Conservation (phyloP, 1,284 basidiomycete species). For the Somion occarium region DNA sequence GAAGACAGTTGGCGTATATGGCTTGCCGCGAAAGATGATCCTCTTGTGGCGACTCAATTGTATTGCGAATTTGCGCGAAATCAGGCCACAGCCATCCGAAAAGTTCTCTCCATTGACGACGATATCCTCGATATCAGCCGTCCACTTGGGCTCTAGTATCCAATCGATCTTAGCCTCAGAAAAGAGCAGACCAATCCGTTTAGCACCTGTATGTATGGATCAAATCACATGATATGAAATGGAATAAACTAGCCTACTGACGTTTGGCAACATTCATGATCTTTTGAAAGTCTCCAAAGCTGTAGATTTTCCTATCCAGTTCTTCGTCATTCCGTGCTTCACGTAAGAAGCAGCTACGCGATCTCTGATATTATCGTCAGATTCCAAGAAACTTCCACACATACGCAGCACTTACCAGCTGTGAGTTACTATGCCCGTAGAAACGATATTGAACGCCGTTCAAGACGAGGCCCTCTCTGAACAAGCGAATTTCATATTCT, state of each 20-base stretch:
- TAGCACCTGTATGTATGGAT: slow-evolving; percentile 42
- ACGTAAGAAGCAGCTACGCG: slow-evolving; percentile 57
- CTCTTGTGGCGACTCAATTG: slow-evolving; percentile 47
- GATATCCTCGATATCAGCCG: slow-evolving; percentile 56
- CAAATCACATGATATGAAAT: neutral
- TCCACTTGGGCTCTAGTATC: slow-evolving; percentile 41
- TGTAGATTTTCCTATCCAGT: slow-evolving; percentile 50
- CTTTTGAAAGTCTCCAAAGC: slow-evolving; percentile 48
- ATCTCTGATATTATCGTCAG: slow-evolving; percentile 33
- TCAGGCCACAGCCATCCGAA: slow-evolving; percentile 65
- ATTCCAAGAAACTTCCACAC: neutral
- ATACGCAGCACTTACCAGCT: slow-evolving; percentile 35
- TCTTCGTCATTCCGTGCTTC: slow-evolving; percentile 48
- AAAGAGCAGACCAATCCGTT: slow-evolving; percentile 61
- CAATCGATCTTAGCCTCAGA: slow-evolving; percentile 59
- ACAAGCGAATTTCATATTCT: slow-evolving; percentile 52
- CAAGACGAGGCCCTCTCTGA: slow-evolving; percentile 50
- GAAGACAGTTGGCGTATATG: slow-evolving; percentile 57
- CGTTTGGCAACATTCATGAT: slow-evolving; percentile 64
- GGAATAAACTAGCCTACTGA: slow-evolving; percentile 25
- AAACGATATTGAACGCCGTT: slow-evolving; percentile 60
- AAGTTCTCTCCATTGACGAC: slow-evolving; percentile 51
- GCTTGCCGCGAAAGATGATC: slow-evolving; percentile 45
- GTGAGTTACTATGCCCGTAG: slow-evolving; percentile 66
- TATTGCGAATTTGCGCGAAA: slow-evolving; percentile 45